A percentile compares a stretch with the other conserved stretches of the same genome.
Evolutionary conservation across 345 rosid species (phyloP).

Genomic region (Syzygium aromaticum): DNA sequence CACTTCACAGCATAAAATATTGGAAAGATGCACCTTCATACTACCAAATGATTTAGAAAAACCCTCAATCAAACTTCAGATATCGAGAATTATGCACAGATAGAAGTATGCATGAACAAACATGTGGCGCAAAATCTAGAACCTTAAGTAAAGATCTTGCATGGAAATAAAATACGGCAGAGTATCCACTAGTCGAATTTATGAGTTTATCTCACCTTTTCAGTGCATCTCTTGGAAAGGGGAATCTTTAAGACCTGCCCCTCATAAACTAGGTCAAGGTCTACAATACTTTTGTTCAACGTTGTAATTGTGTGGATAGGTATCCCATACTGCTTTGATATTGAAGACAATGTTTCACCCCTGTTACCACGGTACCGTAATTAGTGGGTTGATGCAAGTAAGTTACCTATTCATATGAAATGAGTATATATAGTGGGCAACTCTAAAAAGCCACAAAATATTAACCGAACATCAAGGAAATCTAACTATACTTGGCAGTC

Average conservation of each 20-base stretch:
- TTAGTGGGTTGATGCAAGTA: neutral
- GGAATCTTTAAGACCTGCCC: conserved; percentile 20
- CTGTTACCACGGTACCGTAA: conserved; percentile 4
- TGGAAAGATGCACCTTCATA: neutral
- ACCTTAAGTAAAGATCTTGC: neutral
- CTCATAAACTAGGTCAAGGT: conserved; percentile 13
- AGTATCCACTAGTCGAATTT: neutral
- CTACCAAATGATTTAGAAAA: neutral
- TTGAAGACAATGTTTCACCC: conserved; percentile 22
- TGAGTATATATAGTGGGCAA: neutral
- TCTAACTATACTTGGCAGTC: neutral
- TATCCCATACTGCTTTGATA: conserved; percentile 24
- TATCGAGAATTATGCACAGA: neutral
- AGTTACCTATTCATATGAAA: neutral
- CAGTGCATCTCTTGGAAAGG: neutral
- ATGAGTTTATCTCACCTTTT: conserved; percentile 3
- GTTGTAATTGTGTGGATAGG: conserved; percentile 7
- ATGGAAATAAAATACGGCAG: neutral
- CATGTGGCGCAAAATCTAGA: neutral
- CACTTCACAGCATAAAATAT: neutral
- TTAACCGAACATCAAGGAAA: neutral
- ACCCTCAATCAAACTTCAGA: neutral
- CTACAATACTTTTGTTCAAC: conserved; percentile 5
- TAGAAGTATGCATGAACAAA: neutral
- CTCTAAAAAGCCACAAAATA: neutral